Evolutionary conservation across 495 filamentous ascomycete genomes (phyloP).

Genomic region (Trichoderma gamsii): DNA sequence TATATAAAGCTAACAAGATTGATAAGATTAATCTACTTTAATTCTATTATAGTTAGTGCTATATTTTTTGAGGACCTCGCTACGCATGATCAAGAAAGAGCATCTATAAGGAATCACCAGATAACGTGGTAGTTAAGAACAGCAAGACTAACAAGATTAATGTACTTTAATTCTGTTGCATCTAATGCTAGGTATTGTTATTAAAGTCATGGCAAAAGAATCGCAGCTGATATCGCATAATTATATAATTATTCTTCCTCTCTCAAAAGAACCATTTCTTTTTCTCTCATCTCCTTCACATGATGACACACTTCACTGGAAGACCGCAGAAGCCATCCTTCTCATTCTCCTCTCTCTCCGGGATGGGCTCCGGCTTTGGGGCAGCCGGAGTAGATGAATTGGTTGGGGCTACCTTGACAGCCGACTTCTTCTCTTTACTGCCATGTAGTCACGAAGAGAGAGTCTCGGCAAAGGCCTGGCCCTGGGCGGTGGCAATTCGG

Average conservation of each 20-base stretch:
- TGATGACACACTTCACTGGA: conserved; percentile 20
- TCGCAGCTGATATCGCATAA: background rate
- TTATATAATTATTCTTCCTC: too few relatives aligned
- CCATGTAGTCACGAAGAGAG: conserved; percentile 85
- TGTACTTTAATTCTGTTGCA: conserved; percentile 8
- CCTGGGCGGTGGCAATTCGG: conserved; percentile 71
- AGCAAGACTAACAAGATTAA: background rate
- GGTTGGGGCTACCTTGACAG: conserved; percentile 19
- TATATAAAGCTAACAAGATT: background rate
- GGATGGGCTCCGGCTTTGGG: background rate
- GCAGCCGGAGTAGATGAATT: background rate
- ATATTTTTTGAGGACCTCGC: background rate
- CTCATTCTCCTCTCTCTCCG: conserved; percentile 15
- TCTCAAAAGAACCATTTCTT: background rate
- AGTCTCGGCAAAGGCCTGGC: conserved; percentile 76
- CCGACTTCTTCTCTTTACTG: conserved; percentile 26
- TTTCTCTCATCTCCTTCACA: background rate
- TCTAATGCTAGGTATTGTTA: background rate
- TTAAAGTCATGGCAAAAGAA: background rate
- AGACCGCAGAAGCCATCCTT: conserved; percentile 23
- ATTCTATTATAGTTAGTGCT: background rate
- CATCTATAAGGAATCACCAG: too few relatives aligned
- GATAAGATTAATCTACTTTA: background rate
- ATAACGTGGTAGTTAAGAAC: background rate
- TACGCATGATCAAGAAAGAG: too few relatives aligned